phyloP scores from a whole-genome alignment of 495 filamentous ascomycete species.

The Stereocaulon alpinum region DNA sequence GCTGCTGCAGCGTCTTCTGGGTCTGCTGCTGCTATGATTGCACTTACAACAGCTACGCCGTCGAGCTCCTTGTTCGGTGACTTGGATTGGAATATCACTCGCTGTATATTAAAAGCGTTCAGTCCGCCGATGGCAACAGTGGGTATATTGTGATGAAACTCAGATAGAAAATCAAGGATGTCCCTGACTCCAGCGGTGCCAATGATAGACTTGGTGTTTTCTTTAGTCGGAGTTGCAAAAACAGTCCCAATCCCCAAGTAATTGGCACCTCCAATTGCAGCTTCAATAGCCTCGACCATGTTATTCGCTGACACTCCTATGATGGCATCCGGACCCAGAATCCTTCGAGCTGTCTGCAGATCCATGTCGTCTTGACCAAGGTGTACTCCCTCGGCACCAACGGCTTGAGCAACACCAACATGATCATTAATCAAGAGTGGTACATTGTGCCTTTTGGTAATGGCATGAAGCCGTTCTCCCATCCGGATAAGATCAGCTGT shows the following conservation, averaged over 20 bases:
- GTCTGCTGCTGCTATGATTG: slow-evolving; percentile 63
- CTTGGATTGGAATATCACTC: slow-evolving; percentile 57
- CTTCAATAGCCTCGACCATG: slow-evolving; percentile 54
- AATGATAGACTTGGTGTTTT: slow-evolving; percentile 71
- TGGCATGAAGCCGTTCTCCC: slow-evolving; percentile 55
- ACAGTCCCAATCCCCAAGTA: slow-evolving; percentile 86
- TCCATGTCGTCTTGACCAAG: slow-evolving; percentile 92
- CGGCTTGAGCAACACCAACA: slow-evolving; percentile 80
- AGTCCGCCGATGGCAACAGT: slow-evolving; percentile 84
- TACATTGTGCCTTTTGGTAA: slow-evolving; percentile 57
- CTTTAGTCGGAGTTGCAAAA: slow-evolving; percentile 71
- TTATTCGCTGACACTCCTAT: slow-evolving; percentile 64
- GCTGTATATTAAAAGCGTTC: slow-evolving; percentile 64
- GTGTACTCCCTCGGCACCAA: slow-evolving; percentile 83
- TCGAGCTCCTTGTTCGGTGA: slow-evolving; percentile 46
- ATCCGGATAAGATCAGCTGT: slow-evolving; percentile 62
- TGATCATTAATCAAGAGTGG: slow-evolving; percentile 93
- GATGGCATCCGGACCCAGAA: slow-evolving; percentile 63
- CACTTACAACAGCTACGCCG: slow-evolving; percentile 83
- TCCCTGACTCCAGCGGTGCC: slow-evolving; percentile 65
- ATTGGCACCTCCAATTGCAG: slow-evolving; percentile 62
- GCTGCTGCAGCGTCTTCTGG: slow-evolving; percentile 49
- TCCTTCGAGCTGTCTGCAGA: slow-evolving; percentile 51
- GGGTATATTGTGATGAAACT: slow-evolving; percentile 35
- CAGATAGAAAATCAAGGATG: slow-evolving; percentile 52